Base-by-base conservation (phyloP, 2,329 filamentous ascomycete species). In the Diplodia sapinea region DNA sequence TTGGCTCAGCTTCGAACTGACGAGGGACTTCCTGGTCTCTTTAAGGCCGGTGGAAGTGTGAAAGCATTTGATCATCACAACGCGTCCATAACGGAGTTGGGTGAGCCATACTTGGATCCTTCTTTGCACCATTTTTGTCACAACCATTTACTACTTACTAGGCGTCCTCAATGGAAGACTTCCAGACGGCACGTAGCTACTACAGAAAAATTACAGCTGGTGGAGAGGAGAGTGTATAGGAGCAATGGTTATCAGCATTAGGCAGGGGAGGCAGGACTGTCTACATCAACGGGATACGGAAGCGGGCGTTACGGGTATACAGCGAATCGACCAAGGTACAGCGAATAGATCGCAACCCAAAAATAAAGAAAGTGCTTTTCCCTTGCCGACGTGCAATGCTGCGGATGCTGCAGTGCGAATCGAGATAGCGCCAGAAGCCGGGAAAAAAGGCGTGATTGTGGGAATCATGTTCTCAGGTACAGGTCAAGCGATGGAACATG, bases 1-100 rank as follows among this genome's bases (percentile, higher is more conserved):
- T 79, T 99, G 95, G 94, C 87, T 98, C 69, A 97, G 94, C 79
- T 99, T 96, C 77, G 95, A 99, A 81, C 83, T 98, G 77, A 94
- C 92, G 9, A 87, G 95, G 71, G 95, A 99, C 79, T 91, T 96
- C 76, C 82, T 98, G 50, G 83, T 96, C 68, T 82, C 82, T 23
- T 77, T 93, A 9, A 57, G 33, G 43, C 12, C 56, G 47, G 38
- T 29, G 43, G 66, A 66, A 38, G 64, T 36, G 36, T 56, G 57
- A 66, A 23, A 52, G n/a, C 50, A 55, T n/a, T 13, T 12, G 17
- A 1, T 26, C 17, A 26, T n/a, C 26, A 26, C 29, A 23, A 63
- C 12, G 23, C 59, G 43, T 38, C 59, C 47, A 9, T 12, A 17
- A 33, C 38, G 47, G 31, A 51, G 11, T 51, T 63, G 47, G 59